A percentile compares a stretch with the other conserved stretches of the same genome.
Evolutionary conservation across 2,329 filamentous ascomycete species (phyloP).

Genomic region (Zymoseptoria pseudotritici): DNA sequence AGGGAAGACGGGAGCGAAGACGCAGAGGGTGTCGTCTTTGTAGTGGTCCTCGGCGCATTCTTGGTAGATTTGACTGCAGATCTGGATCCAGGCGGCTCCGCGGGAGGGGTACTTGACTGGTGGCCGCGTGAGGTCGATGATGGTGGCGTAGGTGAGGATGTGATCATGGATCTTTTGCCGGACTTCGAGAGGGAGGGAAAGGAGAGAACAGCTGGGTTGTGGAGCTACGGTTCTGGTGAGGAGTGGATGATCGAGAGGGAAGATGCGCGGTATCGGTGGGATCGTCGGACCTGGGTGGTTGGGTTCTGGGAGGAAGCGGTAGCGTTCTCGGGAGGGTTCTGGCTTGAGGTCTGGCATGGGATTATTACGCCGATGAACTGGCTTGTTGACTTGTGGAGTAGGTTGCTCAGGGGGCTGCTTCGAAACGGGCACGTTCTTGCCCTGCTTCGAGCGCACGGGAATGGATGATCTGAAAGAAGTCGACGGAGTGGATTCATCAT

Average conservation of each 20-base stretch:
- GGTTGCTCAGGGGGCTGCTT: not conserved
- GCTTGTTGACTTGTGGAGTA: no score
- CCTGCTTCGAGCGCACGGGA: not conserved
- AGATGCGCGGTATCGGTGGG: not conserved
- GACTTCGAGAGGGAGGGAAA: not conserved
- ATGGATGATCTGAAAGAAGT: not conserved
- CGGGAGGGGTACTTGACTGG: no score
- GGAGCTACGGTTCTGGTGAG: not conserved
- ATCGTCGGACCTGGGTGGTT: not conserved
- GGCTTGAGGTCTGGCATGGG: no score
- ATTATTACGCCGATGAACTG: no score
- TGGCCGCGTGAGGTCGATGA: not conserved
- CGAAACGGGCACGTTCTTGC: not conserved
- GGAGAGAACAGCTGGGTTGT: not conserved
- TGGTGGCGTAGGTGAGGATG: not conserved
- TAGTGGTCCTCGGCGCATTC: not conserved
- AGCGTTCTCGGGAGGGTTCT: no score
- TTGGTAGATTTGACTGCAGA: not conserved
- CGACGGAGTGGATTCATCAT: not conserved
- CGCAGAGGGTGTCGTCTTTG: no score
- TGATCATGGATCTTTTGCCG: not conserved
- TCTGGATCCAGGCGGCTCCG: not conserved
- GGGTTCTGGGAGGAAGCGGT: not conserved
- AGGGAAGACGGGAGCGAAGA: not conserved
- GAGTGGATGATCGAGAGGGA: not conserved